Base-by-base conservation (phyloP, 2,329 filamentous ascomycete species). In the Ophiostoma sp. region DNA sequence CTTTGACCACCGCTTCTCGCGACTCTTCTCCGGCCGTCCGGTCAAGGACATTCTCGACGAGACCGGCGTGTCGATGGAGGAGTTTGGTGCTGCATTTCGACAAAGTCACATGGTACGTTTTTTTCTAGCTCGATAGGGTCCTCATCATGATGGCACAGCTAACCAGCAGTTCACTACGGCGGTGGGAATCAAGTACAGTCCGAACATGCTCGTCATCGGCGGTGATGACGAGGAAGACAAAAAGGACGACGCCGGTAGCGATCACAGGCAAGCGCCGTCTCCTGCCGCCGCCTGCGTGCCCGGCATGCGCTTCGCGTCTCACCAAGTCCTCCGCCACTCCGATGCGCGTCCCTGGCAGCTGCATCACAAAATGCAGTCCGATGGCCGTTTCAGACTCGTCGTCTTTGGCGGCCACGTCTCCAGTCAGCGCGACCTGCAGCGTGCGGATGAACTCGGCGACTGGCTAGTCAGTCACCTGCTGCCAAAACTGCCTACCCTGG, bases 251-350 rank as follows among this genome's bases (percentile, higher is more conserved):
- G 16, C 45, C 42, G 68, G 73, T 36, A 69, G 74, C 27, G 72
- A 78, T 74, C 71, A 81, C 75, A 72, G 79, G 76, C 64, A 52
- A 6, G 27, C 27, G 1, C 18, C 5, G 12, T 73, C 75, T 0
- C 76, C 85, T 0, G 83, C 84, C 0, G 77, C 75, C 0, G 80
- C 79, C 14, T 79, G 80, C 69, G 78, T 73, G 38, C 78, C 82
- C 0, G 85, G 86, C 12, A 87, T 83, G 81, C 83, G 87, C 0
- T 84, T 89, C 73, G 81, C 82, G 5, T 84, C 81, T 69, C 81
- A 81, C 76, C 83, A 87, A 71, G 85, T 89, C 0, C 76, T 89
- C 5, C 85, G 84, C 70, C 87, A 89, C 72, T 81, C 80, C 2
- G 85, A 87, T 69, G 83, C 71, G 7, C 72, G 73, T 3, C 83